Evolutionary conservation across 495 filamentous ascomycete genomes (phyloP).

Genomic region (Terfezia claveryi): DNA sequence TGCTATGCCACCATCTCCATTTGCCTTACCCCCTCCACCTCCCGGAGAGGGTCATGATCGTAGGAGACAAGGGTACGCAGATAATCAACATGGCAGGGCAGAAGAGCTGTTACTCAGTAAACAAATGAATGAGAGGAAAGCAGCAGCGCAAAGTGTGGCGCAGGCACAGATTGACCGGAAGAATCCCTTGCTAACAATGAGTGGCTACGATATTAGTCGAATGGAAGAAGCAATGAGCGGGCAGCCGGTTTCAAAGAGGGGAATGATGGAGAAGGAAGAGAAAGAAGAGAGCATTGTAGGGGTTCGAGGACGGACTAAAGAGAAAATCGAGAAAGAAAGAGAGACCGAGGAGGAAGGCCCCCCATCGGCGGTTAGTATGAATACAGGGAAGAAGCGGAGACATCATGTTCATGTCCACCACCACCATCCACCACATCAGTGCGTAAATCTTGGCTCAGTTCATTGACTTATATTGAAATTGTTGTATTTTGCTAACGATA

Average conservation of each 20-base stretch:
- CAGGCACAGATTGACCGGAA: not conserved
- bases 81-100: not conserved
- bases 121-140: not conserved
- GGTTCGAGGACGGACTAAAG: constrained; percentile 5
- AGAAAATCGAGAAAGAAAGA: constrained; percentile 10
- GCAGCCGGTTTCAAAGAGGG: constrained; percentile 4
- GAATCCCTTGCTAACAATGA: not conserved
- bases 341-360: constrained; percentile 14
- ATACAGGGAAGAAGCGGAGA: constrained; percentile 18
- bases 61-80: constrained; percentile 10
- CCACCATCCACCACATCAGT: constrained; percentile 31
- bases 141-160: not conserved
- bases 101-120: not conserved
- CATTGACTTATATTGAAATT: not conserved
- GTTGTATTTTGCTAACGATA: constrained; percentile 2
- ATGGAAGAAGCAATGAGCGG: not conserved
- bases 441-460: constrained; percentile 10
- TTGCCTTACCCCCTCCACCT: constrained; percentile 25
- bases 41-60: constrained; percentile 20
- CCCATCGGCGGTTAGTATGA: not conserved
- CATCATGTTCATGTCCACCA: constrained; percentile 18
- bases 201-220: not conserved
- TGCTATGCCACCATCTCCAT: constrained; percentile 26
- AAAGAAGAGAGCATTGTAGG: constrained; percentile 1
- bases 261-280: constrained; percentile 10